Evolutionary conservation across 441 rosid species (phyloP).

Genomic region (Croton laevigatus): DNA sequence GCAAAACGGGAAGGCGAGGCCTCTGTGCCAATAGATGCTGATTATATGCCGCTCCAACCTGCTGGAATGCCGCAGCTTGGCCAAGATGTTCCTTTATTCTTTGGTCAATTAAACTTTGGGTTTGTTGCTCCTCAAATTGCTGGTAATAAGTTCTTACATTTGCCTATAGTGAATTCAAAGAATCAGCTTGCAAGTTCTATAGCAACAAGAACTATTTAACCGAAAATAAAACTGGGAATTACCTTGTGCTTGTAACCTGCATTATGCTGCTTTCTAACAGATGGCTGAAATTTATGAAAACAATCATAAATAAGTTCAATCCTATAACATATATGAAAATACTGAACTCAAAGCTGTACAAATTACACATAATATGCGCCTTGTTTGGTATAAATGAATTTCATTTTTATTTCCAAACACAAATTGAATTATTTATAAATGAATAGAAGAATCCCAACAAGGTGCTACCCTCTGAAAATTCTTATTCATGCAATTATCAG

Average conservation of each 20-base stretch:
- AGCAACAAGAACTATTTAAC: background rate
- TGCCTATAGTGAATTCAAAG: conserved; percentile 44
- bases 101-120: conserved; percentile 91
- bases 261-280: conserved; percentile 98
- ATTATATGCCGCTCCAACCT: conserved; percentile 90
- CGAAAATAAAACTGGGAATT: conserved; percentile 9
- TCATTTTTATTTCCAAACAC: too few species aligned
- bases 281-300: conserved; percentile 56
- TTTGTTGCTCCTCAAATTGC: conserved; percentile 97
- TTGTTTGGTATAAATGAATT: too few species aligned
- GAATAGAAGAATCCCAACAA: too few species aligned
- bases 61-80: conserved; percentile 78
- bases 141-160: conserved; percentile 89
- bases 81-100: conserved; percentile 94
- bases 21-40: conserved; percentile 74
- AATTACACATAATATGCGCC: too few species aligned
- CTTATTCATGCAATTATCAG: too few species aligned
- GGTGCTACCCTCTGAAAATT: too few species aligned
- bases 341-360: too few species aligned
- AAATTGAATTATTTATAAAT: too few species aligned
- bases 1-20: conserved; percentile 50
- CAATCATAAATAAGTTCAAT: background rate
- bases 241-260: conserved; percentile 99
- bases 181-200: conserved; percentile 9
- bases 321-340: too few species aligned